Base-by-base conservation (phyloP, 2,329 filamentous ascomycete genomes). In the Amylocarpus encephaloides region DNA sequence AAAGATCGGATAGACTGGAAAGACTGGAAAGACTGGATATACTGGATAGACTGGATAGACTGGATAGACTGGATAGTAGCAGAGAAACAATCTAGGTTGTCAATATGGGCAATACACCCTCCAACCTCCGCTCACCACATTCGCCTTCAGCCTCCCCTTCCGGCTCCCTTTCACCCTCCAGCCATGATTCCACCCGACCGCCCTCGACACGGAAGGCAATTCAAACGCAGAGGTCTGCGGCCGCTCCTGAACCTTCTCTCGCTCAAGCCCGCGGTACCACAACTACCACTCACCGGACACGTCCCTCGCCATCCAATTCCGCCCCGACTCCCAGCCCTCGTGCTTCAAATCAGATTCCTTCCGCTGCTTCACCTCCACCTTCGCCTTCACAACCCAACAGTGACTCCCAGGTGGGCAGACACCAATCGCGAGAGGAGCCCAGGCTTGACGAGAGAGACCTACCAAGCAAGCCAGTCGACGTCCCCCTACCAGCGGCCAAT, bases 241-340 rank as follows among this genome's bases (percentile, higher is more conserved):
- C 77, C 49, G 79, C 79, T 43, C 80, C 80, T 52, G 80, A 83
- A 68, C 74, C 77, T 47, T 82, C 80, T 45, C 73, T 80, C 55
- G 75, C 79, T 57, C 78, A 80, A 66, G 80, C 79, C 48, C 62
- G 62, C 55, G 64, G 64, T 53, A 63, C 40, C 13, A 39, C 41
- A 11, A 35, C 48, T 22, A 45, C 43, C 9, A 53, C 59, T 48
- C 63, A 64, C 53, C 62, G 63, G 26, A 49, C 58, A 41, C 59
- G 61, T 43, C 55, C 57, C 43, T 63, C 60, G 13, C 58, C 52
- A 32, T 57, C 59, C 12, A 50, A 54, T 32, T 38, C 55, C 26
- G 40, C 48, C 35, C 40, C 48, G 19, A 46, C 47, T 26, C 36
- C 54, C 38, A 54, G 50, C 47, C 47, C 52, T 33, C 34, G 54